Percentiles rank a stretch among this genome's conserved stretches.
phyloP scores from a whole-genome alignment of 768 basidiomycete species.

The Macrolepiota dolichaula region DNA sequence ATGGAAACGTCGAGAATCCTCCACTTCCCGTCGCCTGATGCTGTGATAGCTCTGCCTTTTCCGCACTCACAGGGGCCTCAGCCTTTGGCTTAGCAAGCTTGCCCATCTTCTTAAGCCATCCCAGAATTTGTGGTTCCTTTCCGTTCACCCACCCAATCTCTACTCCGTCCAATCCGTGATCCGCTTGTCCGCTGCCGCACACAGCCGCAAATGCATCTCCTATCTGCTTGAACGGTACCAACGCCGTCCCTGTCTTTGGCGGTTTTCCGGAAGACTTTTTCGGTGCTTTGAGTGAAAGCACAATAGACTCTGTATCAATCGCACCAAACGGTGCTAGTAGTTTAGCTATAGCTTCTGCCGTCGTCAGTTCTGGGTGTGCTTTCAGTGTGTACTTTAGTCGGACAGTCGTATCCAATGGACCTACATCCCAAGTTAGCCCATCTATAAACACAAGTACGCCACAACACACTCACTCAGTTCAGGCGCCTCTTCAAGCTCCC shows the following conservation, averaged over 20 bases:
- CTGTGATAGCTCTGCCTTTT: constrained; percentile 21
- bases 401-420: constrained; percentile 70
- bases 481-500: constrained; percentile 55
- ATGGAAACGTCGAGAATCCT: constrained; percentile 63
- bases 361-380: constrained; percentile 54
- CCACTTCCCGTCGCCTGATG: constrained; percentile 26
- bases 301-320: constrained; percentile 61
- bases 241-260: constrained; percentile 66
- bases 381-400: constrained; percentile 66
- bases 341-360: constrained; percentile 40
- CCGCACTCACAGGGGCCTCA: constrained; percentile 7
- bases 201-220: constrained; percentile 76
- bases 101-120: constrained; percentile 71
- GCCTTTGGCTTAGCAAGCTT: constrained; percentile 31
- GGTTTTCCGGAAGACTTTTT: constrained; percentile 46
- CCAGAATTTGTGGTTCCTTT: constrained; percentile 68
- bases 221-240: constrained; percentile 75
- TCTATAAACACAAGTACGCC: not conserved
- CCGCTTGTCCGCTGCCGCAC: constrained; percentile 50
- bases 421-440: constrained; percentile 26
- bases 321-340: constrained; percentile 62
- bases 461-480: constrained; percentile 40
- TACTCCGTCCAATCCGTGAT: constrained; percentile 53
- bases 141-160: constrained; percentile 75
- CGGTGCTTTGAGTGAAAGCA: constrained; percentile 61